A percentile compares a stretch with the other conserved stretches of the same genome.
Conservation (phyloP, 768 basidiomycete genomes). For the Leccinum ochraceum region DNA sequence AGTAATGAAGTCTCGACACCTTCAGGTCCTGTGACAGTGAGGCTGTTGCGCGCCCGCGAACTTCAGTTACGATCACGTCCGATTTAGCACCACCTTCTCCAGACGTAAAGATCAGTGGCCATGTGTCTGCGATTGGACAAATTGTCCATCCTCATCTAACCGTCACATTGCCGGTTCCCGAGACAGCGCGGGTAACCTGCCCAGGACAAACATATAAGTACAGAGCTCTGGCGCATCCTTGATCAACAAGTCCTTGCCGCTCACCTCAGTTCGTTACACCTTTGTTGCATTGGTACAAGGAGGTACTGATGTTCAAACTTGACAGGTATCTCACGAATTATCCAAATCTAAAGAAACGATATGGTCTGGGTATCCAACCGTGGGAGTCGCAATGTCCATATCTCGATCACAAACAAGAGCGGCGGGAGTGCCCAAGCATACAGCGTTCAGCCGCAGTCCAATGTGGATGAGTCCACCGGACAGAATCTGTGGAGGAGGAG, state of each 20-base stretch:
- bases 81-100: too few relatives aligned
- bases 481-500: conserved; percentile 13
- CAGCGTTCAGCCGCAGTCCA: not conserved
- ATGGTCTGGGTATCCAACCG: conserved; percentile 23
- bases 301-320: not conserved
- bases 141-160: too few relatives aligned
- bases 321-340: not conserved
- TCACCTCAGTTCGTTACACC: not conserved
- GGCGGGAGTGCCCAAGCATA: not conserved
- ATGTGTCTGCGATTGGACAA: too few relatives aligned
- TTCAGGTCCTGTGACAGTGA: not conserved
- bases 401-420: conserved; percentile 11
- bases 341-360: not conserved
- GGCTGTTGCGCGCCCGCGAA: too few relatives aligned
- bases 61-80: too few relatives aligned
- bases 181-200: not conserved
- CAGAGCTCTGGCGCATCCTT: not conserved
- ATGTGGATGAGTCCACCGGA: not conserved
- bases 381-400: not conserved
- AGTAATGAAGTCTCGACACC: not conserved
- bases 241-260: not conserved
- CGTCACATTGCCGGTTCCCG: too few relatives aligned
- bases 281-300: not conserved
- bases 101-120: too few relatives aligned
- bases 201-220: not conserved